Conservation (phyloP, 768 basidiomycete genomes). For the Boletus fagicola region DNA sequence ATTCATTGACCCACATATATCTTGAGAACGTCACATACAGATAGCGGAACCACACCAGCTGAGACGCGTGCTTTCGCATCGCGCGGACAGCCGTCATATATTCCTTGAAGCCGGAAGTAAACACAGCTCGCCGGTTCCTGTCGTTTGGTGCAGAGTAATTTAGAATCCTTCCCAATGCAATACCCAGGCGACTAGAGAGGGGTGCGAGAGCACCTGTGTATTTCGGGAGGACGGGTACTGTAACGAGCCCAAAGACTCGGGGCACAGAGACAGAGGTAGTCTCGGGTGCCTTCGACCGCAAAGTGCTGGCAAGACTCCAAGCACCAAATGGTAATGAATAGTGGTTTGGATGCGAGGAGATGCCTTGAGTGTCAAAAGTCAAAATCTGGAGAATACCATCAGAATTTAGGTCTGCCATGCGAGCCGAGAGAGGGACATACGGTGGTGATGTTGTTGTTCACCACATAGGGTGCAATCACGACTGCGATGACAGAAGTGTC, state of each 20-base stretch:
- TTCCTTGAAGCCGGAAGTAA: conserved; percentile 54
- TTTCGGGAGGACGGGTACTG: conserved; percentile 55
- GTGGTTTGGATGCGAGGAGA: conserved; percentile 90
- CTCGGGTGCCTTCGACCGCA: conserved; percentile 30
- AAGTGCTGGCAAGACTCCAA: conserved; percentile 40
- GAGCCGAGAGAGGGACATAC: conserved; percentile 40
- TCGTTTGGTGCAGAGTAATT: neutral
- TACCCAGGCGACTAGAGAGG: conserved; percentile 46
- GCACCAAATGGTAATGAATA: conserved; percentile 62
- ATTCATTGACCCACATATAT: conserved; percentile 94
- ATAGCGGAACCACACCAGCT: conserved; percentile 89
- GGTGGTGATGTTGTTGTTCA: conserved; percentile 56
- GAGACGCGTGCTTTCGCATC: conserved; percentile 70
- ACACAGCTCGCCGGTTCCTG: conserved; percentile 31
- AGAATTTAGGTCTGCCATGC: neutral
- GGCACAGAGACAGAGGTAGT: conserved; percentile 31
- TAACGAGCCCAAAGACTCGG: conserved; percentile 58
- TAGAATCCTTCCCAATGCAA: conserved; percentile 22
- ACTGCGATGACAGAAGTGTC: conserved; percentile 55
- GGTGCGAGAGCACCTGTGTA: conserved; percentile 59
- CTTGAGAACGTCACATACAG: conserved; percentile 75
- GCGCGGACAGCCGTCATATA: conserved; percentile 62
- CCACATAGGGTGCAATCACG: conserved; percentile 57
- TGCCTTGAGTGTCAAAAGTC: conserved; percentile 75
- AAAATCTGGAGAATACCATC: conserved; percentile 55